These are phyloP conservation scores for Globisporangium irregulare DNA, from an alignment of 352 stramenopile genomes.

Conservation along the genomic window DNA sequence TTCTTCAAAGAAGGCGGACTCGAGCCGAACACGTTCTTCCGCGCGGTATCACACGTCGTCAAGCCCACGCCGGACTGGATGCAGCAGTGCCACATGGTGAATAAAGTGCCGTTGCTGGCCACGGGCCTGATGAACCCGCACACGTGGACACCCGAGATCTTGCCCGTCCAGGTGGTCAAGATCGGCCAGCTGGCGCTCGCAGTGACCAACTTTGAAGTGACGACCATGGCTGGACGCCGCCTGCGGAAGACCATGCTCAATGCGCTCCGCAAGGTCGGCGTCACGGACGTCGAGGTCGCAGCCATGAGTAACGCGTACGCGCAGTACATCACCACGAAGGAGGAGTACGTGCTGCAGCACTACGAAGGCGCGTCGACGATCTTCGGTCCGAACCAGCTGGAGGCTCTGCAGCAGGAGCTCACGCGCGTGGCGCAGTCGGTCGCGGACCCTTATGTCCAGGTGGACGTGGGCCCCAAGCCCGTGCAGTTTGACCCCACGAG, in stretches of 20 bases:
- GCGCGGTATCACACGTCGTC: conserved; percentile 20
- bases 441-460: conserved; percentile 16
- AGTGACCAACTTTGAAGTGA: conserved; percentile 55
- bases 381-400: conserved; percentile 65
- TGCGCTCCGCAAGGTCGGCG: conserved; percentile 21
- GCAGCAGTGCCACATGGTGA: conserved; percentile 32
- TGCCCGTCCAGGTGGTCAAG: conserved; percentile 53
- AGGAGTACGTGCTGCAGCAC: conserved; percentile 61
- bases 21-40: conserved; percentile 31
- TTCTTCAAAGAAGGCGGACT: conserved; percentile 35
- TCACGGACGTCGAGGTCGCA: conserved; percentile 48
- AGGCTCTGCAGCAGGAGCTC: conserved; percentile 53
- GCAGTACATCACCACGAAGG: conserved; percentile 59
- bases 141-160: conserved; percentile 41
- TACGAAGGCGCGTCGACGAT: conserved; percentile 75
- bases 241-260: conserved; percentile 34
- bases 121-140: conserved; percentile 38
- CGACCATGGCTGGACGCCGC: conserved; percentile 55
- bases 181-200: conserved; percentile 52
- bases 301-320: conserved; percentile 59
- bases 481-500: conserved; percentile 33
- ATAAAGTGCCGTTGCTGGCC: conserved; percentile 40
- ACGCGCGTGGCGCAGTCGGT: conserved; percentile 34
- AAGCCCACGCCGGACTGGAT: conserved; percentile 37
- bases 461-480: conserved; percentile 34